These are phyloP conservation scores for Colletotrichum kahawae DNA, from an alignment of 2,329 filamentous ascomycete genomes.

Conservation along the genomic window DNA sequence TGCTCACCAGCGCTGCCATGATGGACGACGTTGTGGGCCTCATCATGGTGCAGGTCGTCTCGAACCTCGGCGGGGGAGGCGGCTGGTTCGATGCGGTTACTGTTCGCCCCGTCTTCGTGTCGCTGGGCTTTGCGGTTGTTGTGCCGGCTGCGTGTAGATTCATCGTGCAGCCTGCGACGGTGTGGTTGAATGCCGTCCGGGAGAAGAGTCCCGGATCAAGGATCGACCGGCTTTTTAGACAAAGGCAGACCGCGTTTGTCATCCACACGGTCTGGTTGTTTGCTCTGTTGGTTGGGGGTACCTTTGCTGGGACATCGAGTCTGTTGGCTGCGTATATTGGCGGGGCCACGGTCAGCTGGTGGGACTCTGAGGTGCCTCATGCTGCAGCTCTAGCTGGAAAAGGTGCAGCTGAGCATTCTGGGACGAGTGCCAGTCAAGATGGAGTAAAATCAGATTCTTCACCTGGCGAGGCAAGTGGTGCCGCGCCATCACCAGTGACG, in stretches of 20 bases:
- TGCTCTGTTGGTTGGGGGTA: conserved; percentile 52
- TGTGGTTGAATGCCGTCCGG: conserved; percentile 35
- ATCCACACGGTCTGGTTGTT: conserved; percentile 57
- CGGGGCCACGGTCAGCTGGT: conserved; percentile 65
- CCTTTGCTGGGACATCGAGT: conserved; percentile 67
- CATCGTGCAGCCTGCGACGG: conserved; percentile 45
- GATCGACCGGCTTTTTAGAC: conserved; percentile 30
- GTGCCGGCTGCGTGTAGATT: conserved; percentile 53
- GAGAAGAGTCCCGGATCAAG: conserved; percentile 22
- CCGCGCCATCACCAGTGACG: not conserved
- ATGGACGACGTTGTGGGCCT: conserved; percentile 82
- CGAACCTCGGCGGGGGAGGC: conserved; percentile 56
- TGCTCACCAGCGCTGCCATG: conserved; percentile 77
- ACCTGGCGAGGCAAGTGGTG: not conserved
- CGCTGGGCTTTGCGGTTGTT: conserved; percentile 54
- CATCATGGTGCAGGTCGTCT: conserved; percentile 78
- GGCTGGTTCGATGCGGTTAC: conserved; percentile 33
- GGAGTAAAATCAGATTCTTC: not conserved
- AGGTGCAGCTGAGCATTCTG: not conserved
- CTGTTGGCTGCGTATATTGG: conserved; percentile 69
- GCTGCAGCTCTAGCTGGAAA: not conserved
- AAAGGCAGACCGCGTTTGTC: conserved; percentile 41
- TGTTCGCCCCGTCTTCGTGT: conserved; percentile 51
- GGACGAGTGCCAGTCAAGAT: not conserved
- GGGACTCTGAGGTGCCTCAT: conserved; percentile 47